Conservation (phyloP, 768 basidiomycete genomes). For the Pleurotus salmoneostramineus region DNA sequence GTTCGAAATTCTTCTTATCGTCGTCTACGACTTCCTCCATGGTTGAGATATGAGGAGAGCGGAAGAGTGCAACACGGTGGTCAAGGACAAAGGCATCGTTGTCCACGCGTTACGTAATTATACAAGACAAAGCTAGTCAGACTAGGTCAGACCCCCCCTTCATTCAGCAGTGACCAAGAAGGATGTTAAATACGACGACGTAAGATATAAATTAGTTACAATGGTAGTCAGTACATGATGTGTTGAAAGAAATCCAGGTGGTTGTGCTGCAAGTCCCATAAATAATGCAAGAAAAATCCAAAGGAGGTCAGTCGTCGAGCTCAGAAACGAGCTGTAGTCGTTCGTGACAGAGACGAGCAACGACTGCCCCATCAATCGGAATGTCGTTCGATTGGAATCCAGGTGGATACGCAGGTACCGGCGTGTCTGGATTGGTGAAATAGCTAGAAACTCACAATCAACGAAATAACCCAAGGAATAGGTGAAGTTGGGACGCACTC, state of each 20-base stretch:
- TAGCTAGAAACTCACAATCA: slow-evolving; percentile 34
- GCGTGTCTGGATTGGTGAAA: slow-evolving; percentile 73
- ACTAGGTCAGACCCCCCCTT: no score
- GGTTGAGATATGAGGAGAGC: neutral
- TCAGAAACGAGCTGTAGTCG: slow-evolving; percentile 55
- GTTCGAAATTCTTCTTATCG: slow-evolving; percentile 72
- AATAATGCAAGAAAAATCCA: no score
- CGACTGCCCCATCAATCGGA: slow-evolving; percentile 70
- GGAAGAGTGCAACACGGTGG: neutral
- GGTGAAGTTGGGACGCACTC: slow-evolving; percentile 39
- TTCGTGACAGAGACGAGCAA: slow-evolving; percentile 57
- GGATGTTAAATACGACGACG: no score
- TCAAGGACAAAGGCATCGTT: neutral
- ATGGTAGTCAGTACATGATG: no score
- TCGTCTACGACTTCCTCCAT: slow-evolving; percentile 36
- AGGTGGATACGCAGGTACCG: slow-evolving; percentile 68
- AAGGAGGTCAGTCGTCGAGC: slow-evolving; percentile 47
- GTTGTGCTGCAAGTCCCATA: no score
- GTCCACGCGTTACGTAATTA: neutral
- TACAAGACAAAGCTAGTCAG: neutral
- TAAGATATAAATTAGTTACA: no score
- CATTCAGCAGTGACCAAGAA: no score
- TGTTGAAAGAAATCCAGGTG: no score
- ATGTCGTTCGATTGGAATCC: slow-evolving; percentile 90
- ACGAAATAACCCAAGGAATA: neutral